A percentile compares a stretch with the other conserved stretches of the same genome.
These are phyloP conservation scores for Cordia subcordata DNA, from an alignment of 257 asterid species.

Conservation along the genomic window DNA sequence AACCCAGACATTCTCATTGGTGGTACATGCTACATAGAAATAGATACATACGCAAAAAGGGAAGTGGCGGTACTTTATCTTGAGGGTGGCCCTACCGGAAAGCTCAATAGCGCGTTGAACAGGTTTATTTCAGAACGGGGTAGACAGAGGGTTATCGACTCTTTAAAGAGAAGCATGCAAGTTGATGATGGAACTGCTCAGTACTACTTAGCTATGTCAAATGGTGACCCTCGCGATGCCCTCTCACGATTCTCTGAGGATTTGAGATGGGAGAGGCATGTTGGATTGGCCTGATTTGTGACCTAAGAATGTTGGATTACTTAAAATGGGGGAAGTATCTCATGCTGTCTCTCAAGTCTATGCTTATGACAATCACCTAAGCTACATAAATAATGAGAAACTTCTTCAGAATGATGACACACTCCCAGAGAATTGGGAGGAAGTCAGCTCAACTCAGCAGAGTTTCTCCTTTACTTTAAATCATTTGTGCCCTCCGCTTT, in stretches of 20 bases:
- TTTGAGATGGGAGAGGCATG: conserved; percentile 80
- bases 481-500: too few relatives aligned
- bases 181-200: conserved; percentile 87
- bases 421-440: too few relatives aligned
- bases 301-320: neutral
- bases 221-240: conserved; percentile 93
- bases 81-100: conserved; percentile 65
- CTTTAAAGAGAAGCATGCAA: conserved; percentile 81
- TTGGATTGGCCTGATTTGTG: conserved; percentile 35
- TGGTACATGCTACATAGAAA: conserved; percentile 83
- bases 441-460: too few relatives aligned
- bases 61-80: conserved; percentile 93
- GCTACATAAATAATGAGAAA: too few relatives aligned
- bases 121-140: conserved; percentile 53
- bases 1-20: conserved; percentile 59
- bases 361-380: too few relatives aligned
- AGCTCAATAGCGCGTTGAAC: conserved; percentile 29
- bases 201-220: conserved; percentile 67
- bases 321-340: too few relatives aligned
- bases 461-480: too few relatives aligned
- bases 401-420: too few relatives aligned
- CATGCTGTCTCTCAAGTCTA: too few relatives aligned
- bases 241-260: conserved; percentile 72
- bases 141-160: conserved; percentile 57
- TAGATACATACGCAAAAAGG: conserved; percentile 77